Evolutionary conservation across 2,329 filamentous ascomycete genomes (phyloP), one percentile per base, ranked within the genome.

Genomic region (Metarhizium album): DNA sequence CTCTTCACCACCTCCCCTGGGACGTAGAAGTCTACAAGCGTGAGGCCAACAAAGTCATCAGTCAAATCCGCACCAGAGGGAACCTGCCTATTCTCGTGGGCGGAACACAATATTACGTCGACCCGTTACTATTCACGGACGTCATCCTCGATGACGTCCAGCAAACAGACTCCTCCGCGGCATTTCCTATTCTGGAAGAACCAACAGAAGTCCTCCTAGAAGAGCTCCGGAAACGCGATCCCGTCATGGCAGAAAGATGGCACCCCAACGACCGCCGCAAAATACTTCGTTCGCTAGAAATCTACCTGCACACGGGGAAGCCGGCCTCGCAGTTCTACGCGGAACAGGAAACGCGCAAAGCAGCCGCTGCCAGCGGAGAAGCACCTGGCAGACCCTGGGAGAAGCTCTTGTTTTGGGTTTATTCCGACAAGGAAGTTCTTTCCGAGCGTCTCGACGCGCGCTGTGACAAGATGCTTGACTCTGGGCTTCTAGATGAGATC

Each of bases 51-150:
- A 71, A 71, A 16, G 71, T 84, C 16, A 91, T 98, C 54, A 70
- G 77, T 23, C 87, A 93, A 42, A 95, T 98, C 49, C 79, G 85
- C 47, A 72, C 72, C 7, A 77, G 91, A 59, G 88, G 89, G 1
- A 87, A 85, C 55, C 67, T 96, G 13, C 93, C 93, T 0, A 90
- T 98, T 27, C 70, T 98, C 1, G 93, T 97, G 1, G 93, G 93
- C 24, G 93, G 93, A 8, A 95, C 91, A 11, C 89, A 95, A 61
- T 98, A 97, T 70, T 98, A 98, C 63, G 86, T 88, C 0, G 90
- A 96, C 60, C 83, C 88, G 1, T 74, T 98, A 16, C 74, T 98
- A 3, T 95, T 97, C 64, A 60, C 64, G 47, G 79, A 86, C 33
- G 82, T 90, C 56, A 76, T 77, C 16, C 58, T 71, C 16, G 67